phyloP scores from a whole-genome alignment of 2,329 filamentous ascomycete species.

The Periconia macrospinosa region DNA sequence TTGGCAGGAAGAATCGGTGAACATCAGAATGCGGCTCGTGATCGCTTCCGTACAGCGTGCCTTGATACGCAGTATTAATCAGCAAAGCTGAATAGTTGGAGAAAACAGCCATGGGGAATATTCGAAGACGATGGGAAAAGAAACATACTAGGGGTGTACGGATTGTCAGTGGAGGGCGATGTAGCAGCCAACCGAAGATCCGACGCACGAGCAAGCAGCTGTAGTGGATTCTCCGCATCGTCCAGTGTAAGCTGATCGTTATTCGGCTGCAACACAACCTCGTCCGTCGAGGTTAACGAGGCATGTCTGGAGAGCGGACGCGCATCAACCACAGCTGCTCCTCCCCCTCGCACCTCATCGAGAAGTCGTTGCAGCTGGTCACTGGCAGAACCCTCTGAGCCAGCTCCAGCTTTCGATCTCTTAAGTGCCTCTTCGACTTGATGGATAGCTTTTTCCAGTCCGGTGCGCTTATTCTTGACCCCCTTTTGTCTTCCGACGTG shows the following conservation, averaged over 20 bases:
- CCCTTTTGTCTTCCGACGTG: slow-evolving; percentile 74
- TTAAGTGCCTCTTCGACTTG: slow-evolving; percentile 69
- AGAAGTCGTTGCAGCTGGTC: slow-evolving; percentile 54
- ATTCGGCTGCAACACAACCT: slow-evolving; percentile 23
- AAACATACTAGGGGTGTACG: slow-evolving; percentile 29
- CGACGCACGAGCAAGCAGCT: slow-evolving; percentile 72
- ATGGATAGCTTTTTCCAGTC: slow-evolving; percentile 72
- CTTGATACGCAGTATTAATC: no score
- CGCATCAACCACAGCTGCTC: background rate
- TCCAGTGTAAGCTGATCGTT: slow-evolving; percentile 61
- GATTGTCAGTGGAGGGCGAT: slow-evolving; percentile 23
- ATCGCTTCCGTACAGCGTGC: slow-evolving; percentile 27
- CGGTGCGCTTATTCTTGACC: slow-evolving; percentile 76
- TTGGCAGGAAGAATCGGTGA: slow-evolving; percentile 68
- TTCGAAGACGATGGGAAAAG: background rate
- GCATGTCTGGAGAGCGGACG: slow-evolving; percentile 15
- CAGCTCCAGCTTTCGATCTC: slow-evolving; percentile 31
- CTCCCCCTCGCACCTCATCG: slow-evolving; percentile 48
- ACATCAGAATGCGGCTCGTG: slow-evolving; percentile 52
- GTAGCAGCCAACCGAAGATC: slow-evolving; percentile 64
- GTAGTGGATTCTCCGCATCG: slow-evolving; percentile 74
- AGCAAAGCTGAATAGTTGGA: no score
- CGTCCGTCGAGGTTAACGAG: slow-evolving; percentile 21
- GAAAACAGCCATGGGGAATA: no score
- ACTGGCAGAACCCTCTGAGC: slow-evolving; percentile 22